Evolutionary conservation across 257 asterid genomes (phyloP).

Genomic region (Apocynum venetum): DNA sequence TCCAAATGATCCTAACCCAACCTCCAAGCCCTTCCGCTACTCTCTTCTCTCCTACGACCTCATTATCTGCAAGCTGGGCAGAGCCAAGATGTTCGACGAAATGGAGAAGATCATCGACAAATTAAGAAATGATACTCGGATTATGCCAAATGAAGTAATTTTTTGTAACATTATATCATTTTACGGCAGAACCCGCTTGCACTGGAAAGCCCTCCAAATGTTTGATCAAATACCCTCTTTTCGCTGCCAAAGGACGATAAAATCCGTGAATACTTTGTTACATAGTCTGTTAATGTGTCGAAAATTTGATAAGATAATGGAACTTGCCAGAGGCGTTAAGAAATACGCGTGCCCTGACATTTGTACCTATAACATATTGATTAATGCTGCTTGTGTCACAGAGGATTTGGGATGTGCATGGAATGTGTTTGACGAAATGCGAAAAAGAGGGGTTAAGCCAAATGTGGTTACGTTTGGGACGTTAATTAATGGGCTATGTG

Average conservation of each 20-base stretch:
- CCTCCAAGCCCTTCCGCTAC: slow-evolving; percentile 53
- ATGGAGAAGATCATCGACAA: slow-evolving; percentile 52
- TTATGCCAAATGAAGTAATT: slow-evolving; percentile 53
- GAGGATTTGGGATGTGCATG: slow-evolving; percentile 42
- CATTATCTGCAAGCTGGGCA: slow-evolving; percentile 72
- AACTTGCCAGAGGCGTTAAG: slow-evolving; percentile 31
- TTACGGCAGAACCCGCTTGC: slow-evolving; percentile 61
- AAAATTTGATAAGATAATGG: slow-evolving; percentile 47
- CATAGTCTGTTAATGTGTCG: slow-evolving; percentile 44
- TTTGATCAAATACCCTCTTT: slow-evolving; percentile 56
- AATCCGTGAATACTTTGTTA: slow-evolving; percentile 59
- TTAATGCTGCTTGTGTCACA: slow-evolving; percentile 37
- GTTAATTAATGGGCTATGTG: slow-evolving; percentile 54
- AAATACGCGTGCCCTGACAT: slow-evolving; percentile 46
- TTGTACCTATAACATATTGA: slow-evolving; percentile 61
- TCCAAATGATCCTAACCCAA: slow-evolving; percentile 29
- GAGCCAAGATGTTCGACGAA: slow-evolving; percentile 63
- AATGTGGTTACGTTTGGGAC: slow-evolving; percentile 71
- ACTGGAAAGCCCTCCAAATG: slow-evolving; percentile 44
- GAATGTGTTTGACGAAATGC: slow-evolving; percentile 64
- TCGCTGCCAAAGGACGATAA: slow-evolving; percentile 56
- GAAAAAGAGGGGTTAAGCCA: slow-evolving; percentile 43
- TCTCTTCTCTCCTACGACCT: slow-evolving; percentile 68
- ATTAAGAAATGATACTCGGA: slow-evolving; percentile 43
- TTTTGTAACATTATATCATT: slow-evolving; percentile 57